phyloP scores from a whole-genome alignment of 2,329 filamentous ascomycete species.

The Plectosphaerella plurivora region DNA sequence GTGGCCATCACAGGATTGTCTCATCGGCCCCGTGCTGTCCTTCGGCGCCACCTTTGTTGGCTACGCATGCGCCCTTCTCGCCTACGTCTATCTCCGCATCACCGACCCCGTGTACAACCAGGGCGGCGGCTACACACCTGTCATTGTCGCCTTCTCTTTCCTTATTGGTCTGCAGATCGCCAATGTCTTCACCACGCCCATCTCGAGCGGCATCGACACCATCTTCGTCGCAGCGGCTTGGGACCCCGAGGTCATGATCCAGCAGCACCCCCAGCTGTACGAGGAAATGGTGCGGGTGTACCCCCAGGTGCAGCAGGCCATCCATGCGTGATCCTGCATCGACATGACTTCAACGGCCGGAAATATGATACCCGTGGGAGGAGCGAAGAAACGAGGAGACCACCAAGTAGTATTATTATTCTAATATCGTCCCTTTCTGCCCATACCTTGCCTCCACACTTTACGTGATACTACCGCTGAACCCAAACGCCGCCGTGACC shows the following conservation, averaged over 20 bases:
- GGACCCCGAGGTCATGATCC: constrained; percentile 69
- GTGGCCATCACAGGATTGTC: constrained; percentile 53
- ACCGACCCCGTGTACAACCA: constrained; percentile 76
- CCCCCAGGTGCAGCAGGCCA: constrained; percentile 75
- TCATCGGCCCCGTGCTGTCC: constrained; percentile 69
- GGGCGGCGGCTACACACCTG: constrained; percentile 63
- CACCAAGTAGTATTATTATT: background rate
- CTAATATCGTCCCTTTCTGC: background rate
- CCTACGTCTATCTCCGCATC: constrained; percentile 82
- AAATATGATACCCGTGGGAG: too few relatives aligned
- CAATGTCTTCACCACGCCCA: constrained; percentile 83
- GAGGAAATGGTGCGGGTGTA: constrained; percentile 75
- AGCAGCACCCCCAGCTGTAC: constrained; percentile 79
- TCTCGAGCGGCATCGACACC: constrained; percentile 85
- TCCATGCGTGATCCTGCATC: constrained; percentile 50
- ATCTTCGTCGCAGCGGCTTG: constrained; percentile 78
- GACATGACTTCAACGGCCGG: too few relatives aligned
- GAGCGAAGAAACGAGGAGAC: too few relatives aligned
- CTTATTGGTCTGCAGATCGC: constrained; percentile 86
- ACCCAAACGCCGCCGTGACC: constrained; percentile 48
- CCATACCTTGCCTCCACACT: background rate
- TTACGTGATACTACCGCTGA: constrained; percentile 19
- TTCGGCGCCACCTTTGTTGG: constrained; percentile 81
- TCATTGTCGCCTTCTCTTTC: constrained; percentile 81
- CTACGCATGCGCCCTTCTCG: constrained; percentile 74